These are phyloP conservation scores for Vaccinium myrtillus DNA, from an alignment of 148 eudicot genomes.

Conservation along the genomic window DNA sequence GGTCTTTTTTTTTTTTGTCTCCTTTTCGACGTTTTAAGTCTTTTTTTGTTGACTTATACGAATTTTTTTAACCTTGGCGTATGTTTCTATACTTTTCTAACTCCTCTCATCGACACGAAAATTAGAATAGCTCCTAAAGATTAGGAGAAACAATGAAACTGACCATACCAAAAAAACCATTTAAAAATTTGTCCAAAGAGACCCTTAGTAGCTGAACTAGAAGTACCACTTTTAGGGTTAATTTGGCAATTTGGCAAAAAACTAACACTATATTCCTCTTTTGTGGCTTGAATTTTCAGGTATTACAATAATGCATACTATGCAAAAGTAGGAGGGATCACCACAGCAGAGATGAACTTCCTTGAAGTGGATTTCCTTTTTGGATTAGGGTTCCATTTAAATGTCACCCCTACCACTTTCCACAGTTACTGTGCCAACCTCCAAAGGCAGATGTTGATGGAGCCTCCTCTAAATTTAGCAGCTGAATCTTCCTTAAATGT, in stretches of 20 bases:
- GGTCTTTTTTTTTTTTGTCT: too few relatives aligned
- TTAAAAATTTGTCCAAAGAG: too few relatives aligned
- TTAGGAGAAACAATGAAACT: too few relatives aligned
- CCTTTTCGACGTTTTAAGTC: too few relatives aligned
- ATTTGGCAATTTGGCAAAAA: neutral
- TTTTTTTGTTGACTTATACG: too few relatives aligned
- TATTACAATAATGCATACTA: conserved; percentile 68
- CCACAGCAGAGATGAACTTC: conserved; percentile 57
- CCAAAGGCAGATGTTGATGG: conserved; percentile 44
- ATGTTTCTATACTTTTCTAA: too few relatives aligned
- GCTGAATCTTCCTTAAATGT: conserved; percentile 22
- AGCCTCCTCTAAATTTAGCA: conserved; percentile 20
- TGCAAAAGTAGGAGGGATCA: conserved; percentile 63
- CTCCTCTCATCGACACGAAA: too few relatives aligned
- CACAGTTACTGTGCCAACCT: conserved; percentile 41
- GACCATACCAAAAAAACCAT: too few relatives aligned
- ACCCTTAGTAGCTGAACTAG: neutral
- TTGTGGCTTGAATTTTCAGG: conserved; percentile 29
- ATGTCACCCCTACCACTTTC: conserved; percentile 55
- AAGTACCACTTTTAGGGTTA: neutral
- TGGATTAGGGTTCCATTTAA: conserved; percentile 55
- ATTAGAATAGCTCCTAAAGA: too few relatives aligned
- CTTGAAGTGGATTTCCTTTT: conserved; percentile 61
- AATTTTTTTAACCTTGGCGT: too few relatives aligned
- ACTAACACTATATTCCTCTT: neutral